Conservation (phyloP, 768 basidiomycete genomes). For the Butyriboletus loyo region DNA sequence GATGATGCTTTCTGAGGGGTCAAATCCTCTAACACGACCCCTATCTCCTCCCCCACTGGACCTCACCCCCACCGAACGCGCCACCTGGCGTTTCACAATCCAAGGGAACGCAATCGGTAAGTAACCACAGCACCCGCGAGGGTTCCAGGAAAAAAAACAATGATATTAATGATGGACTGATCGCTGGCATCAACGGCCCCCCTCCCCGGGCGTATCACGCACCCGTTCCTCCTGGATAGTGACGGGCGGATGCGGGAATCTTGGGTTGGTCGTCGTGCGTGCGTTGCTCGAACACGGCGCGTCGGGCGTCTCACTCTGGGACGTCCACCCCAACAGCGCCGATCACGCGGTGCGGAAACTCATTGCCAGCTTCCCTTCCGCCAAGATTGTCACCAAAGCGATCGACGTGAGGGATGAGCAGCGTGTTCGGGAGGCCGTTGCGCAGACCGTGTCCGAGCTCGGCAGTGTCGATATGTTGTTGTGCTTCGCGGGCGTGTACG, state of each 20-base stretch:
- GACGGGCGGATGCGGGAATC: conserved; percentile 42
- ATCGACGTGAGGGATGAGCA: conserved; percentile 35
- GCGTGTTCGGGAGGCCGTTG: conserved; percentile 26
- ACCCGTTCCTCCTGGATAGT: conserved; percentile 24
- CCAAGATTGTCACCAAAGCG: conserved; percentile 31
- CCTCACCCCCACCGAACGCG: conserved; percentile 25
- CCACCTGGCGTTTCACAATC: conserved; percentile 36
- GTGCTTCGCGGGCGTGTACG: conserved; percentile 40
- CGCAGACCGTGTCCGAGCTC: conserved; percentile 26
- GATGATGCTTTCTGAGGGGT: conserved; percentile 32
- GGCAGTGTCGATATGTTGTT: conserved; percentile 37
- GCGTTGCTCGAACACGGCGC: conserved; percentile 45
- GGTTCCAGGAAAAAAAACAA: background rate
- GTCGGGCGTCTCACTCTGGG: conserved; percentile 27
- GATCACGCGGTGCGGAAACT: conserved; percentile 15
- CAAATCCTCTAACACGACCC: conserved; percentile 33
- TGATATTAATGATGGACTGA: background rate
- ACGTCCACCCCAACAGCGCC: conserved; percentile 13
- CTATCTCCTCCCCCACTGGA: conserved; percentile 16
- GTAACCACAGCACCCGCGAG: background rate
- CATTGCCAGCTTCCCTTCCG: conserved; percentile 25
- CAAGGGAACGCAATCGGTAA: conserved; percentile 41
- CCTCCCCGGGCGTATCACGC: background rate
- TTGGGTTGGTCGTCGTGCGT: conserved; percentile 37
- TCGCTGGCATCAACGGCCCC: background rate